Conservation (phyloP, 2,329 filamentous ascomycete species). For the Aspergillus texensis region DNA sequence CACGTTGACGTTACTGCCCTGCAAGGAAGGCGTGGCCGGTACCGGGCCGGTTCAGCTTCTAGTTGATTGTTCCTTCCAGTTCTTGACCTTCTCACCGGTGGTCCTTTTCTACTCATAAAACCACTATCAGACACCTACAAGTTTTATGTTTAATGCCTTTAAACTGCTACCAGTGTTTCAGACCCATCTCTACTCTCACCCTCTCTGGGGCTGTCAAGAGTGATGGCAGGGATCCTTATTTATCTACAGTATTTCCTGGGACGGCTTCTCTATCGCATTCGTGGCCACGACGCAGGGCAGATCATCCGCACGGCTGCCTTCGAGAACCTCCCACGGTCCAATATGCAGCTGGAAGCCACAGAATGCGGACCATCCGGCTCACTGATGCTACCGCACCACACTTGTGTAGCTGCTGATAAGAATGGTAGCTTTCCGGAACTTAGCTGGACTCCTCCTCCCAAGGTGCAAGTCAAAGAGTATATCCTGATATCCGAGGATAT, state of each 20-base stretch:
- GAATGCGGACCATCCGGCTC: background rate
- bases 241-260: background rate
- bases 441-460: background rate
- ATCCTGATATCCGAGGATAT: conserved; percentile 35
- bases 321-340: background rate
- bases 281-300: background rate
- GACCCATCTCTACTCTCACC: background rate
- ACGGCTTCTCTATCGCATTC: background rate
- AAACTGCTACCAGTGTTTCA: background rate
- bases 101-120: background rate
- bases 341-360: background rate
- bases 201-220: background rate
- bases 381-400: background rate
- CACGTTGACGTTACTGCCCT: background rate
- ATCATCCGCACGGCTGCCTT: background rate
- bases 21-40: background rate
- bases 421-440: background rate
- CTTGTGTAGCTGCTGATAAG: background rate
- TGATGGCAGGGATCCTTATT: background rate
- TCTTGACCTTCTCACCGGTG: background rate
- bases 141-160: background rate
- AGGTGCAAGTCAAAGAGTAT: conserved; percentile 13
- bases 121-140: background rate
- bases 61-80: background rate
- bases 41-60: background rate